A percentile compares a stretch with the other conserved stretches of the same genome.
phyloP scores from a whole-genome alignment of 2,329 filamentous ascomycete genomes.

The Thelonectria blattea region DNA sequence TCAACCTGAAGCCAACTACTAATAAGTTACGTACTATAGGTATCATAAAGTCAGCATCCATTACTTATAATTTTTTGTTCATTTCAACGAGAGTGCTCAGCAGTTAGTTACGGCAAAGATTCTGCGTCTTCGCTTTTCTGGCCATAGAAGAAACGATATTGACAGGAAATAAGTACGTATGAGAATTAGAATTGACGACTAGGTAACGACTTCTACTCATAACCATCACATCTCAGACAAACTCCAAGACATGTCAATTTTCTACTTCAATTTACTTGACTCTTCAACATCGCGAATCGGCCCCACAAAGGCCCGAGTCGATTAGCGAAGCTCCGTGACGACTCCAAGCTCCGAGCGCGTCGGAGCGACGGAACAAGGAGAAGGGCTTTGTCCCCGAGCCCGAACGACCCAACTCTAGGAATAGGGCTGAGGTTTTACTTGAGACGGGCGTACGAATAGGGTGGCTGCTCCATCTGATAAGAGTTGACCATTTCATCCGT shows the following conservation, averaged over 20 bases:
- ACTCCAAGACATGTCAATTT: background rate
- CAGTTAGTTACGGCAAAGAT: too few species aligned
- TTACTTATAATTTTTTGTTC: too few species aligned
- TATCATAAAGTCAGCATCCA: too few species aligned
- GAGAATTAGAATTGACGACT: too few species aligned
- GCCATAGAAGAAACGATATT: too few species aligned
- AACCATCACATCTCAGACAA: too few species aligned
- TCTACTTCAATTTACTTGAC: background rate
- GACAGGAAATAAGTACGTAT: too few species aligned
- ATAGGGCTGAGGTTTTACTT: background rate
- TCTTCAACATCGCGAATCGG: conserved; percentile 15
- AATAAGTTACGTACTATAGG: too few species aligned
- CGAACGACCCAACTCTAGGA: background rate
- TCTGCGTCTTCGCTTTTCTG: too few species aligned
- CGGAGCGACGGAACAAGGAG: background rate
- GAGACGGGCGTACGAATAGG: background rate
- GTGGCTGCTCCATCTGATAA: background rate
- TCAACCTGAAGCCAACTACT: too few species aligned
- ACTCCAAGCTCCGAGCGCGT: background rate
- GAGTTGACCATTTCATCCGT: background rate
- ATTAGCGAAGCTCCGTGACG: conserved; percentile 17
- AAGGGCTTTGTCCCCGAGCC: background rate
- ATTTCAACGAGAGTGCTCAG: too few species aligned
- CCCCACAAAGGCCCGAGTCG: conserved; percentile 15
- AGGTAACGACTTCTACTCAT: background rate